Conservation (phyloP, 2,329 filamentous ascomycete species). For the Endoconidiophora laricicola region DNA sequence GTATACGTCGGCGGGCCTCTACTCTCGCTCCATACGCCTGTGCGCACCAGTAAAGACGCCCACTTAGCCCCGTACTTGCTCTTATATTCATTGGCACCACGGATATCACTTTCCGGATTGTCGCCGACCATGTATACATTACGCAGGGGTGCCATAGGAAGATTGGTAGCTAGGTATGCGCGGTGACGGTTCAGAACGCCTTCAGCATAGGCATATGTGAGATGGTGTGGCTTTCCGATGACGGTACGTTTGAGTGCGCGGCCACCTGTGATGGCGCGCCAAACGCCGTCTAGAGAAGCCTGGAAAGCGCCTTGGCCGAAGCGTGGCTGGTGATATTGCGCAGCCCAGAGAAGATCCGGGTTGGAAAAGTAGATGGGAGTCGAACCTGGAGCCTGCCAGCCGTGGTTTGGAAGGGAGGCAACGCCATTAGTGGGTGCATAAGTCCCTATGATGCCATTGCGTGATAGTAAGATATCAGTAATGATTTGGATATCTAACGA, state of each 20-base stretch:
- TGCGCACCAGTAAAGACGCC: slow-evolving; percentile 61
- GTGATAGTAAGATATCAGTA: slow-evolving; percentile 64
- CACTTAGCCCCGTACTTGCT: slow-evolving; percentile 55
- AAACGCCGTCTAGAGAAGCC: slow-evolving; percentile 64
- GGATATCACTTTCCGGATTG: slow-evolving; percentile 79
- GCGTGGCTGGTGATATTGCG: slow-evolving; percentile 66
- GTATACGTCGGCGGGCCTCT: slow-evolving; percentile 36
- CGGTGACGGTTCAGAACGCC: slow-evolving; percentile 49
- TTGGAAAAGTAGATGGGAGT: slow-evolving; percentile 78
- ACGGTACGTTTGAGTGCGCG: slow-evolving; percentile 43
- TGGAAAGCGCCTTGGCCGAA: slow-evolving; percentile 87
- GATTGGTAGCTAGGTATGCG: slow-evolving; percentile 15
- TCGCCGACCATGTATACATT: slow-evolving; percentile 91
- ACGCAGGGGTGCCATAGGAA: slow-evolving; percentile 31
- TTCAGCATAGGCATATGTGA: slow-evolving; percentile 76
- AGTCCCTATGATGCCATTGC: slow-evolving; percentile 65
- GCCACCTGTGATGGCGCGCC: slow-evolving; percentile 53
- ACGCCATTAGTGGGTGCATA: slow-evolving; percentile 57
- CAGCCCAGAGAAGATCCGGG: slow-evolving; percentile 78
- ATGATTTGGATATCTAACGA: slow-evolving; percentile 77
- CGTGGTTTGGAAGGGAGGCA: slow-evolving; percentile 45
- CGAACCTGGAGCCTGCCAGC: slow-evolving; percentile 72
- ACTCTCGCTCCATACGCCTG: slow-evolving; percentile 50
- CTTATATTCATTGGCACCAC: slow-evolving; percentile 62
- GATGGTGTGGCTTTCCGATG: slow-evolving; percentile 66